phyloP scores from a whole-genome alignment of 139 green algal genomes.

The Auxenochlorella pyrenoidosa region DNA sequence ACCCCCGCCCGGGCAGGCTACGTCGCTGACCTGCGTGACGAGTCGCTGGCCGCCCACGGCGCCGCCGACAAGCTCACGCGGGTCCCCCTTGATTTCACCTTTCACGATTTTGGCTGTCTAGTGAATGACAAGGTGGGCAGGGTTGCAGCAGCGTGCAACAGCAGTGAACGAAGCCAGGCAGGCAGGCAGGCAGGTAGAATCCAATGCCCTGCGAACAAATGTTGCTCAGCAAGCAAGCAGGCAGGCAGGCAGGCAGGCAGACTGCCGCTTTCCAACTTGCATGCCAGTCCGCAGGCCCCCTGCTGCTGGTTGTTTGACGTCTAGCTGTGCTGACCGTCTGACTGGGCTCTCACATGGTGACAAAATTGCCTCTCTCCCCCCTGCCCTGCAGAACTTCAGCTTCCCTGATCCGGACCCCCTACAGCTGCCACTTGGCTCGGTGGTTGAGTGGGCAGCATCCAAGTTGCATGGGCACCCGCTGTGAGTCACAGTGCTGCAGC shows the following conservation, averaged over 20 bases:
- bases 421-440: not conserved
- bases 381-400: not conserved
- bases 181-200: too few species aligned
- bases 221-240: too few species aligned
- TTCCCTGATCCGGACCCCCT: not conserved
- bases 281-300: too few species aligned
- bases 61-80: not conserved
- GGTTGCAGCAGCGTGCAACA: too few species aligned
- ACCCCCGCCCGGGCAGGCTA: not conserved
- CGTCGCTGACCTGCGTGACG: not conserved
- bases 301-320: too few species aligned
- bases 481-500: not conserved
- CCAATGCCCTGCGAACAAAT: too few species aligned
- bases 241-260: too few species aligned
- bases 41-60: not conserved
- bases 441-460: not conserved
- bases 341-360: too few species aligned
- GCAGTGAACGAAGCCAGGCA: too few species aligned
- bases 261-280: too few species aligned
- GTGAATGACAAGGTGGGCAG: not conserved
- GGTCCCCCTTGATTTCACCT: not conserved
- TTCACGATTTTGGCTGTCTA: constrained; percentile 5
- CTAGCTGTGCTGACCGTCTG: too few species aligned
- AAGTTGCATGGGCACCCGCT: not conserved
- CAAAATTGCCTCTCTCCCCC: not conserved